Percentiles rank a stretch among this genome's conserved stretches.
Conservation (phyloP, 176 grass and related monocot genomes). For the Chloris gayana region DNA sequence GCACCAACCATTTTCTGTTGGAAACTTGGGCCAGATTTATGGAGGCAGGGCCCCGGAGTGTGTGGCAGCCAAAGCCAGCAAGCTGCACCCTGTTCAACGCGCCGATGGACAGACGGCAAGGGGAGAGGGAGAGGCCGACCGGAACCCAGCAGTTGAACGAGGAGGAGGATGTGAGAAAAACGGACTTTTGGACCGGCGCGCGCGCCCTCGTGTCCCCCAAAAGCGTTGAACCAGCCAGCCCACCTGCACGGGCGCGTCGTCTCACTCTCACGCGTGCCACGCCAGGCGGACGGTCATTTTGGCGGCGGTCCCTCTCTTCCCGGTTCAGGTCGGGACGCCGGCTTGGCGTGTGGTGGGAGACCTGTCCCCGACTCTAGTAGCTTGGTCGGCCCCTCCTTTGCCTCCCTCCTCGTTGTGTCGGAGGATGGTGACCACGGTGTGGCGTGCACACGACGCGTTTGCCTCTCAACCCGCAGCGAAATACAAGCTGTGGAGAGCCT, state of each 20-base stretch:
- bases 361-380: not conserved
- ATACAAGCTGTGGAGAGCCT: not conserved
- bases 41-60: too few species aligned
- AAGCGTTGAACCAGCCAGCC: not conserved
- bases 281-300: too few species aligned
- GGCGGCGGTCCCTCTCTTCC: not conserved
- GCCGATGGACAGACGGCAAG: too few species aligned
- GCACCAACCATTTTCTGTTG: too few species aligned
- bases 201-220: slow-evolving; percentile 33
- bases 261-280: too few species aligned
- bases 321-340: not conserved
- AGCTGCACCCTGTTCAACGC: too few species aligned
- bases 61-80: too few species aligned
- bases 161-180: not conserved
- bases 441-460: not conserved
- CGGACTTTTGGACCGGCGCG: slow-evolving; percentile 18
- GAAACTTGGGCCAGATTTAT: too few species aligned
- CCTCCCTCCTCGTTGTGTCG: not conserved
- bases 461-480: not conserved
- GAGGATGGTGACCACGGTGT: not conserved
- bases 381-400: not conserved
- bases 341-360: not conserved
- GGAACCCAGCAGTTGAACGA: not conserved
- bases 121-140: not conserved
- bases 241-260: too few species aligned